A percentile compares a stretch with the other conserved stretches of the same genome.
These are phyloP conservation scores for Trichoderma orchidacearum DNA, from an alignment of 495 filamentous ascomycete species.

Conservation along the genomic window DNA sequence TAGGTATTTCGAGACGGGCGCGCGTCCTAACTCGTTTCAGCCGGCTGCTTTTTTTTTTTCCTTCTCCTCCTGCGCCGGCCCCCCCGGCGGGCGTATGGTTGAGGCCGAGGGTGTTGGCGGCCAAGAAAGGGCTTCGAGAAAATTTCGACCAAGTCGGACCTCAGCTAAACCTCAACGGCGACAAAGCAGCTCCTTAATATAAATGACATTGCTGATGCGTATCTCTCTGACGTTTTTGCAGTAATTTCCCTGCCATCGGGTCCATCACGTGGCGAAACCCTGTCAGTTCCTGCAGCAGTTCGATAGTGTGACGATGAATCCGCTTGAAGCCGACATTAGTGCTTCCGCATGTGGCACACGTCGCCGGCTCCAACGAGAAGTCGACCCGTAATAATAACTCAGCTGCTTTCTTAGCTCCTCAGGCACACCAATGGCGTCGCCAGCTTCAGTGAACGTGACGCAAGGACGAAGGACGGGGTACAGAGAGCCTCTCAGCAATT, in stretches of 20 bases:
- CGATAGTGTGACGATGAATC: not conserved
- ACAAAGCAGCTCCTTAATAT: not conserved
- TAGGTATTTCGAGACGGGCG: not conserved
- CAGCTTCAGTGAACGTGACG: no score
- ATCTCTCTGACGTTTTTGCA: not conserved
- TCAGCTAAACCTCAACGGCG: not conserved
- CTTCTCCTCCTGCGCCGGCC: not conserved
- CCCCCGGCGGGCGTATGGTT: not conserved
- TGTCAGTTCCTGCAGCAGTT: not conserved
- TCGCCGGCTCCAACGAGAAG: not conserved
- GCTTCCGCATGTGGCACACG: not conserved
- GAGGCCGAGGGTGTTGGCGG: not conserved
- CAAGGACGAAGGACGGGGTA: no score
- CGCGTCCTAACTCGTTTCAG: not conserved
- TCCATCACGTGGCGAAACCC: not conserved
- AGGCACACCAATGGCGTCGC: no score
- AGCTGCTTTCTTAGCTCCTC: not conserved
- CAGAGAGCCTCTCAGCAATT: no score
- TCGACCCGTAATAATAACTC: not conserved
- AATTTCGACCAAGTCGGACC: not conserved
- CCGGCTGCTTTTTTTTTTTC: not conserved
- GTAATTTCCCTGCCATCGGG: not conserved
- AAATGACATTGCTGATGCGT: not conserved
- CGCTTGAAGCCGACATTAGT: not conserved
- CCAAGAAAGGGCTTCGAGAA: not conserved